These are phyloP conservation scores for Aureobasidium namibiae DNA, from an alignment of 2,329 filamentous ascomycete species.

Conservation along the genomic window DNA sequence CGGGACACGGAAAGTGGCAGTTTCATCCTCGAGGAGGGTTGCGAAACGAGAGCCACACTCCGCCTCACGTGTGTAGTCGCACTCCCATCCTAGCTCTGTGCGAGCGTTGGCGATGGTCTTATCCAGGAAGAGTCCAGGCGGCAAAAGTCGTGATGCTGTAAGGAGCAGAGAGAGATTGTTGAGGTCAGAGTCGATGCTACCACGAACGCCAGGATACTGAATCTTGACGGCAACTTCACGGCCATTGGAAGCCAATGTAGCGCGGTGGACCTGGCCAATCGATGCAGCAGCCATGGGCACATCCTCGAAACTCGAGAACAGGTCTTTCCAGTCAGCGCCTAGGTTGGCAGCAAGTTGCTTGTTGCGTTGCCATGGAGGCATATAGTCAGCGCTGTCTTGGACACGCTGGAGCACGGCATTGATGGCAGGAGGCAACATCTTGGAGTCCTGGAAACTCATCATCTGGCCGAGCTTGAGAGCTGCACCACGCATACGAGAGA, in stretches of 20 bases:
- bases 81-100: conserved; percentile 90
- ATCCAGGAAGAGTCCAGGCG: conserved; percentile 86
- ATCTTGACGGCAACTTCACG: conserved; percentile 86
- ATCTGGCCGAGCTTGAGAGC: conserved; percentile 97
- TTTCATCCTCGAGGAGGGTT: conserved; percentile 65
- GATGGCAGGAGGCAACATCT: conserved; percentile 81
- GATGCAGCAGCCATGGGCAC: conserved; percentile 90
- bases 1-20: conserved; percentile 70
- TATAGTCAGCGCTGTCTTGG: conserved; percentile 94
- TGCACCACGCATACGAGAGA: conserved; percentile 93
- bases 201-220: conserved; percentile 91
- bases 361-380: conserved; percentile 89
- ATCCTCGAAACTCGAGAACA: conserved; percentile 81
- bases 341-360: conserved; percentile 72
- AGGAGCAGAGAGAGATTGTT: conserved; percentile 88
- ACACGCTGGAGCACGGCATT: conserved; percentile 88
- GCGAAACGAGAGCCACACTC: conserved; percentile 69
- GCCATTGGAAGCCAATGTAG: conserved; percentile 65
- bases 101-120: conserved; percentile 96
- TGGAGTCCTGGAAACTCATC: conserved; percentile 96
- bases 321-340: conserved; percentile 71
- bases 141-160: conserved; percentile 80
- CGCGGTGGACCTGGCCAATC: conserved; percentile 91
- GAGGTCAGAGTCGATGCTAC: conserved; percentile 92
- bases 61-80: conserved; percentile 87